phyloP scores from a whole-genome alignment of 228 moss, liverwort and hornwort species.

The Sphagnum fallax region DNA sequence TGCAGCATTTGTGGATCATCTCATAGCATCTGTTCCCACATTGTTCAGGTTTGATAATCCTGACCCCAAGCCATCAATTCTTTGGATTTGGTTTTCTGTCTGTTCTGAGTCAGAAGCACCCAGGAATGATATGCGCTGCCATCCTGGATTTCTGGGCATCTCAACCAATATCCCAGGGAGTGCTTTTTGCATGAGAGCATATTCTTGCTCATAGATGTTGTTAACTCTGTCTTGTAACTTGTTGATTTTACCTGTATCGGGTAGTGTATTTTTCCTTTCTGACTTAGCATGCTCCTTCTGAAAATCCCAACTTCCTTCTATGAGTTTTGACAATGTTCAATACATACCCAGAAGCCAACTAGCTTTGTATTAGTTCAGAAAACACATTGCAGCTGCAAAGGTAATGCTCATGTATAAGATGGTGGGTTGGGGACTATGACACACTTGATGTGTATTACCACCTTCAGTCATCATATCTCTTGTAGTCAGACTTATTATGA shows the following conservation, averaged over 20 bases:
- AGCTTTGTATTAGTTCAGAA: too few species aligned
- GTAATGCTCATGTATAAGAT: too few species aligned
- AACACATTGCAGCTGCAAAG: too few species aligned
- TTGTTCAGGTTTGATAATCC: background rate
- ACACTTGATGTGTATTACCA: too few species aligned
- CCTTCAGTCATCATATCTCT: too few species aligned
- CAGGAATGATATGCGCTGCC: conserved; percentile 5
- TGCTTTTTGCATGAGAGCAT: conserved; percentile 5
- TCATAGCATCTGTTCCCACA: background rate
- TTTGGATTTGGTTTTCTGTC: background rate
- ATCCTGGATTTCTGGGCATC: background rate
- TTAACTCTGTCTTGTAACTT: conserved; percentile 7
- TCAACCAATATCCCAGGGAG: conserved; percentile 4
- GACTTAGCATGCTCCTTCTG: background rate
- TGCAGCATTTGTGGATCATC: background rate
- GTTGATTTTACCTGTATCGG: conserved; percentile 6
- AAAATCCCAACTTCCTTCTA: background rate
- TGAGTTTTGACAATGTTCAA: too few species aligned
- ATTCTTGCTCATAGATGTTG: conserved; percentile 6
- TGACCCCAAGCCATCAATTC: background rate
- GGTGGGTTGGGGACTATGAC: too few species aligned
- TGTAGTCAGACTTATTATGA: too few species aligned
- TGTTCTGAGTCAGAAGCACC: background rate
- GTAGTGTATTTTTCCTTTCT: background rate
- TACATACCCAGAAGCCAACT: too few species aligned